Evolutionary conservation across 2,329 filamentous ascomycete genomes (phyloP).

Genomic region (Arthrobotrys entomopaga): DNA sequence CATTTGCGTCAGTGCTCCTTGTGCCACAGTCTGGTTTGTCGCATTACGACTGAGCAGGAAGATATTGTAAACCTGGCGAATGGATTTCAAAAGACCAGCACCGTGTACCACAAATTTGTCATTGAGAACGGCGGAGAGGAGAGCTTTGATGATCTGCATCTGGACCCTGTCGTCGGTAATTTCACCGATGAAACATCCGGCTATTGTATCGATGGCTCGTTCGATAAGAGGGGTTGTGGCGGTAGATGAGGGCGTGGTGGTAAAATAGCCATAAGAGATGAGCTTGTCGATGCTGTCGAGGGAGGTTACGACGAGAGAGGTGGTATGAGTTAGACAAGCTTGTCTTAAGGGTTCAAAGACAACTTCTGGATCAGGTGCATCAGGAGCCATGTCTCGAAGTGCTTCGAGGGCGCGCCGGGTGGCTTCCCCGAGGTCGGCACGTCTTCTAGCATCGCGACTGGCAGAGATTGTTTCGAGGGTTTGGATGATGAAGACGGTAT

Average conservation of each 20-base stretch:
- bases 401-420: conserved; percentile 83
- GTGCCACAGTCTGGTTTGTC: conserved; percentile 94
- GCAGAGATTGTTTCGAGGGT: conserved; percentile 90
- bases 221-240: conserved; percentile 81
- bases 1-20: conserved; percentile 98
- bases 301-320: conserved; percentile 85
- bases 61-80: conserved; percentile 98
- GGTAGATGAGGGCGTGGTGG: conserved; percentile 65
- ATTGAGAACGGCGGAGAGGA: conserved; percentile 93
- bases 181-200: conserved; percentile 98
- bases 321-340: conserved; percentile 85
- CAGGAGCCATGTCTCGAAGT: conserved; percentile 83
- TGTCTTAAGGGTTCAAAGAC: conserved; percentile 91
- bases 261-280: conserved; percentile 97
- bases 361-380: conserved; percentile 83
- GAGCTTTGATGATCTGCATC: conserved; percentile 96
- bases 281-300: conserved; percentile 98
- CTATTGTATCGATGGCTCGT: conserved; percentile 97
- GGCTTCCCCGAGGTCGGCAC: conserved; percentile 82
- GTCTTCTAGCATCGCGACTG: conserved; percentile 89
- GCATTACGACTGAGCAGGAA: conserved; percentile 94
- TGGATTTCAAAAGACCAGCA: conserved; percentile 92
- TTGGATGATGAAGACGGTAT: conserved; percentile 93
- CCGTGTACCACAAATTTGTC: conserved; percentile 99
- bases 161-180: conserved; percentile 91